These are phyloP conservation scores for Xylariaceae sp. DNA, from an alignment of 2,329 filamentous ascomycete species.

Conservation along the genomic window DNA sequence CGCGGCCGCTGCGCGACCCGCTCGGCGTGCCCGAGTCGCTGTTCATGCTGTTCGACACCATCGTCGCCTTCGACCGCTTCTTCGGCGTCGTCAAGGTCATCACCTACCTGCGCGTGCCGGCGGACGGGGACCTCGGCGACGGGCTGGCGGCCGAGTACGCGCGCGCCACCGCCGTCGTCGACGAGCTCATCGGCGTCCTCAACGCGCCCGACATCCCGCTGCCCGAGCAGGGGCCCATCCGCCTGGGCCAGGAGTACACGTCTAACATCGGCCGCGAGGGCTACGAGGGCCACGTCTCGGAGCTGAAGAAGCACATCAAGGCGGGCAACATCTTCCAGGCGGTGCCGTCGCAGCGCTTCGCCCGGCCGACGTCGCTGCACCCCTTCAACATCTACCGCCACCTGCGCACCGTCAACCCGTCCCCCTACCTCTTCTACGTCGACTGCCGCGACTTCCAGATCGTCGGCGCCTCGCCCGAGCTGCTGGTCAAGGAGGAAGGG, in stretches of 20 bases:
- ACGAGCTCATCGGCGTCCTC: constrained; percentile 62
- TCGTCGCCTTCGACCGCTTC: constrained; percentile 92
- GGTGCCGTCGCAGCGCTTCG: constrained; percentile 88
- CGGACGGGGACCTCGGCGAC: constrained; percentile 29
- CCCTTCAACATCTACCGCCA: constrained; percentile 98
- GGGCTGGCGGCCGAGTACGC: constrained; percentile 62
- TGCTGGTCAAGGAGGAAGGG: constrained; percentile 83
- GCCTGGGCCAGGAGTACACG: constrained; percentile 67
- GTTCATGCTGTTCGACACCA: constrained; percentile 95
- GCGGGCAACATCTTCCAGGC: constrained; percentile 95
- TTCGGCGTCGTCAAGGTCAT: constrained; percentile 89
- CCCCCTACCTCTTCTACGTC: constrained; percentile 94
- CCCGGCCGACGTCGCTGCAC: constrained; percentile 81
- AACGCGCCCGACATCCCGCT: constrained; percentile 68
- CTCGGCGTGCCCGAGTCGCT: constrained; percentile 85
- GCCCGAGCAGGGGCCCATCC: constrained; percentile 67
- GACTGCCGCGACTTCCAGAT: constrained; percentile 90
- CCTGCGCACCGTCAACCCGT: constrained; percentile 93
- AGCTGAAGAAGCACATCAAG: constrained; percentile 83
- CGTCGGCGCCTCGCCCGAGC: constrained; percentile 87
- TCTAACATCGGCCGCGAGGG: constrained; percentile 87
- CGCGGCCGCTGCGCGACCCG: constrained; percentile 78
- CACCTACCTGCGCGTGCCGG: constrained; percentile 72
- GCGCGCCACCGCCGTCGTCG: constrained; percentile 56
- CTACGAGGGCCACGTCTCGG: constrained; percentile 83